phyloP scores from a whole-genome alignment of 352 stramenopile genomes.

The Poterioochromonas sp. region DNA sequence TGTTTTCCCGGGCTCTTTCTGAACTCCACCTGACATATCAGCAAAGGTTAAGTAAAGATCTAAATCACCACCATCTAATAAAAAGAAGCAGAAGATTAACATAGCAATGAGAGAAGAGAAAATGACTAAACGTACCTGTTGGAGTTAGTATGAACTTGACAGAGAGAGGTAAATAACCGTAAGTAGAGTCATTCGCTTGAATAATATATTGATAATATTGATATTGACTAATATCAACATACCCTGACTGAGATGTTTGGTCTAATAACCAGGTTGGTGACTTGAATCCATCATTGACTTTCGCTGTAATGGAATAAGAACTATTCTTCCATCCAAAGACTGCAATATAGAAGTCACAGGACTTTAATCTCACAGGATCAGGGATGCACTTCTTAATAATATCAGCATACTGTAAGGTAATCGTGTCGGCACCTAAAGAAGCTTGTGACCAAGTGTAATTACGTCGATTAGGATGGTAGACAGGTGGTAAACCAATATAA shows the following conservation, averaged over 20 bases:
- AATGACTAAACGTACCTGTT: no score
- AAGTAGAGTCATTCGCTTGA: background rate
- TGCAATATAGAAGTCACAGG: constrained; percentile 2
- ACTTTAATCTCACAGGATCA: background rate
- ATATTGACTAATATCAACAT: background rate
- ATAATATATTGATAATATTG: constrained; percentile 7
- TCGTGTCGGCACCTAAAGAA: background rate
- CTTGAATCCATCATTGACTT: background rate
- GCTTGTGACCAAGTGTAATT: constrained; percentile 1
- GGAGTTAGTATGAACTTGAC: constrained; percentile 13
- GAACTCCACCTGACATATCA: background rate
- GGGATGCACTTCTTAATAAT: background rate
- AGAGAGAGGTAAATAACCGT: background rate
- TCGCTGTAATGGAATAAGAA: background rate
- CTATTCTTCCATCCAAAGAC: constrained; percentile 19
- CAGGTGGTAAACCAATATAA: background rate
- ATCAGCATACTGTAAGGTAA: background rate
- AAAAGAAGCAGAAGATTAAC: no score
- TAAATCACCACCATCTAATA: constrained; percentile 15
- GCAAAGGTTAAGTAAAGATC: constrained; percentile 18
- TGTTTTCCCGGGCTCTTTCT: background rate
- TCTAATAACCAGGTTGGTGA: background rate
- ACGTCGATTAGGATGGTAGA: background rate
- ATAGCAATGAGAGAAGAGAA: no score
- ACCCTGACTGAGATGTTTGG: background rate